These are phyloP conservation scores for Fraxinus dipetala DNA, from an alignment of 305 asterid species.

Conservation along the genomic window DNA sequence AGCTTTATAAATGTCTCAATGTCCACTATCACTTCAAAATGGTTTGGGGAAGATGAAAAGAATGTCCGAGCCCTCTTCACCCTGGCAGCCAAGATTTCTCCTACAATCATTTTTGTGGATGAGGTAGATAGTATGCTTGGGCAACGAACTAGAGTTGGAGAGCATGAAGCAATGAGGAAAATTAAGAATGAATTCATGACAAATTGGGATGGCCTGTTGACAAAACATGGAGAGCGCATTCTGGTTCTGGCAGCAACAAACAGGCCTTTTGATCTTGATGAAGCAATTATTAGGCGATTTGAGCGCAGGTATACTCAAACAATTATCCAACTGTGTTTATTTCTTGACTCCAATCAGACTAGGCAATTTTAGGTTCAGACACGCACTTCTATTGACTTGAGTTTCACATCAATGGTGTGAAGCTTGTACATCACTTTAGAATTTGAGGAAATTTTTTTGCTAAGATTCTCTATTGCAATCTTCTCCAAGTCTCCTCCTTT, in stretches of 20 bases:
- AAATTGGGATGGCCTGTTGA: slow-evolving; percentile 91
- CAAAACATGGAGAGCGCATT: slow-evolving; percentile 86
- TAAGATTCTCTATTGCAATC: not conserved
- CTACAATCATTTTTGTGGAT: slow-evolving; percentile 88
- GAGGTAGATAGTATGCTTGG: slow-evolving; percentile 99
- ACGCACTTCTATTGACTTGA: not conserved
- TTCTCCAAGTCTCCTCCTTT: not conserved
- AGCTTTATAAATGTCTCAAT: slow-evolving; percentile 96
- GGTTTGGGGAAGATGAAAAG: slow-evolving; percentile 99
- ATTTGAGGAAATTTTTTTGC: not conserved
- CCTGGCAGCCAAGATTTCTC: slow-evolving; percentile 94
- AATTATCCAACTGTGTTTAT: not conserved
- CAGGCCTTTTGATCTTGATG: slow-evolving; percentile 95
- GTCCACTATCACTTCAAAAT: slow-evolving; percentile 97
- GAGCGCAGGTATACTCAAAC: slow-evolving; percentile 71
- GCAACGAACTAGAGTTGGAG: slow-evolving; percentile 90
- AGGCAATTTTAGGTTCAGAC: not conserved
- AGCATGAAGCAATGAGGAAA: slow-evolving; percentile 97
- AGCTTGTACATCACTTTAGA: not conserved
- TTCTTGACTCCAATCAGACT: not conserved
- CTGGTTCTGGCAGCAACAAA: slow-evolving; percentile 98
- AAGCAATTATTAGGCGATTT: slow-evolving; percentile 93
- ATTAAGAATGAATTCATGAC: slow-evolving; percentile 92
- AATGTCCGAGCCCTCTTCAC: slow-evolving; percentile 93
- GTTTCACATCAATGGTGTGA: not conserved